phyloP scores from a whole-genome alignment of 208 protist species.

The Trypanosoma boissoni region DNA sequence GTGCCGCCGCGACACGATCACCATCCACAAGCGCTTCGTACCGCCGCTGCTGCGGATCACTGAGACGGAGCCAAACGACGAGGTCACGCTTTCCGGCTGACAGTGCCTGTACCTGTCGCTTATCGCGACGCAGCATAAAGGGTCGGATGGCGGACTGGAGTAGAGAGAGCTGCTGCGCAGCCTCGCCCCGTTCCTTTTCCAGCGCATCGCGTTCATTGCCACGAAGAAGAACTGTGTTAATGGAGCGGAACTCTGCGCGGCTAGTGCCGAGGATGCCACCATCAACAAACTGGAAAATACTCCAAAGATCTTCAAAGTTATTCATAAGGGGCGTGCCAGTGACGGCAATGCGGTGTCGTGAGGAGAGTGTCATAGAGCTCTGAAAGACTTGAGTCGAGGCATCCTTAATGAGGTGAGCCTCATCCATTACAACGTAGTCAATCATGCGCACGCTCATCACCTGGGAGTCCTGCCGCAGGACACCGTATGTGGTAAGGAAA shows the following conservation, averaged over 20 bases:
- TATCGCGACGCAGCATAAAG: slow-evolving; percentile 80
- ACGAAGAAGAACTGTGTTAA: slow-evolving; percentile 54
- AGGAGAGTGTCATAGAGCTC: slow-evolving; percentile 51
- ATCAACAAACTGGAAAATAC: slow-evolving; percentile 79
- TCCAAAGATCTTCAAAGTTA: slow-evolving; percentile 84
- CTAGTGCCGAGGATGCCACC: slow-evolving; percentile 43
- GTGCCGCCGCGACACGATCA: slow-evolving; percentile 12
- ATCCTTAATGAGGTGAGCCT: slow-evolving; percentile 84
- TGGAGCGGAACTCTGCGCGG: slow-evolving; percentile 34
- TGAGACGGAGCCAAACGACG: slow-evolving; percentile 76
- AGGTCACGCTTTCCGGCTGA: slow-evolving; percentile 56
- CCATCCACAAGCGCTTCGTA: slow-evolving; percentile 57
- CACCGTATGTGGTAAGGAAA: slow-evolving; percentile 81
- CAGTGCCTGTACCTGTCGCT: slow-evolving; percentile 41
- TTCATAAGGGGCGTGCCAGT: slow-evolving; percentile 88
- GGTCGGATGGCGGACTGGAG: slow-evolving; percentile 58
- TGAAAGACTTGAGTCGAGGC: slow-evolving; percentile 51
- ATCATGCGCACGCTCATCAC: slow-evolving; percentile 50
- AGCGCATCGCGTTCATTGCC: slow-evolving; percentile 80
- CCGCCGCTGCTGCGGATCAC: slow-evolving; percentile 49
- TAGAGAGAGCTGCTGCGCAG: slow-evolving; percentile 34
- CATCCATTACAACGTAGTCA: slow-evolving; percentile 85
- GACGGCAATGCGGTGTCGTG: slow-evolving; percentile 76
- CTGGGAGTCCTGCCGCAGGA: slow-evolving; percentile 66
- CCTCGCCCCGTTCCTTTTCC: slow-evolving; percentile 29